Percentiles rank a stretch among this genome's conserved stretches.
Conservation (phyloP, 345 rosid species). For the Pelargonium nanum region DNA sequence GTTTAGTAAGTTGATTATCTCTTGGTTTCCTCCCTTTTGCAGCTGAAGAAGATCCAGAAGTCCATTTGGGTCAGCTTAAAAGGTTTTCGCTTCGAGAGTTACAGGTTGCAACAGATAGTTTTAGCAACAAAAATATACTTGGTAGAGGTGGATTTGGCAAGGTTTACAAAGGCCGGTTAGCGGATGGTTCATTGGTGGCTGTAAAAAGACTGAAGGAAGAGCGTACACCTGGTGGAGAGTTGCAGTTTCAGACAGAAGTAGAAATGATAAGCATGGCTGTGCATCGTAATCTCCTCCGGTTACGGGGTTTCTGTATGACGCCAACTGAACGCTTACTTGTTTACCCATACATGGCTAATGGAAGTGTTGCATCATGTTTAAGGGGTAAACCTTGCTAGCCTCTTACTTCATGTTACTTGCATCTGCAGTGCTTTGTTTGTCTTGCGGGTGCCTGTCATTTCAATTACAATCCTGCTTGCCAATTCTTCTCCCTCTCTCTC, state of each 20-base stretch:
- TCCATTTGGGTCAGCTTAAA: constrained; percentile 93
- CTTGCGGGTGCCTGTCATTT: too few relatives aligned
- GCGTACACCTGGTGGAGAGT: constrained; percentile 93
- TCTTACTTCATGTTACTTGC: background rate
- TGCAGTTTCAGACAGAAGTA: constrained; percentile 97
- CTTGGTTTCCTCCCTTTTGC: constrained; percentile 18
- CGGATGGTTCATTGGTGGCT: constrained; percentile 89
- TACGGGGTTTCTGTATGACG: constrained; percentile 96
- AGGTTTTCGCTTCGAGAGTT: constrained; percentile 88
- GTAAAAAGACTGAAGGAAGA: constrained; percentile 95
- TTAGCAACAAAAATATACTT: constrained; percentile 82
- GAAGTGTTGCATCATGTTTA: constrained; percentile 95
- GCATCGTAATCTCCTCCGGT: constrained; percentile 82
- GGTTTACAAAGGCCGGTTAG: constrained; percentile 87
- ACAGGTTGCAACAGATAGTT: constrained; percentile 89
- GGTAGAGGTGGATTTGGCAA: constrained; percentile 99
- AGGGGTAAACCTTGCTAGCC: constrained; percentile 42
- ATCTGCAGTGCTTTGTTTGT: too few relatives aligned
- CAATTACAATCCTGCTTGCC: too few relatives aligned
- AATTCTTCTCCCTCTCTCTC: too few relatives aligned
- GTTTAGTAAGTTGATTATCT: background rate
- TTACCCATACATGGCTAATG: constrained; percentile 98
- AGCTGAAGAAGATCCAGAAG: constrained; percentile 99
- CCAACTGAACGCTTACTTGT: constrained; percentile 89
- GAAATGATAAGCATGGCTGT: constrained; percentile 99